Evolutionary conservation across 169 alveolate species (phyloP).

Genomic region (Toxoplasma gondii): DNA sequence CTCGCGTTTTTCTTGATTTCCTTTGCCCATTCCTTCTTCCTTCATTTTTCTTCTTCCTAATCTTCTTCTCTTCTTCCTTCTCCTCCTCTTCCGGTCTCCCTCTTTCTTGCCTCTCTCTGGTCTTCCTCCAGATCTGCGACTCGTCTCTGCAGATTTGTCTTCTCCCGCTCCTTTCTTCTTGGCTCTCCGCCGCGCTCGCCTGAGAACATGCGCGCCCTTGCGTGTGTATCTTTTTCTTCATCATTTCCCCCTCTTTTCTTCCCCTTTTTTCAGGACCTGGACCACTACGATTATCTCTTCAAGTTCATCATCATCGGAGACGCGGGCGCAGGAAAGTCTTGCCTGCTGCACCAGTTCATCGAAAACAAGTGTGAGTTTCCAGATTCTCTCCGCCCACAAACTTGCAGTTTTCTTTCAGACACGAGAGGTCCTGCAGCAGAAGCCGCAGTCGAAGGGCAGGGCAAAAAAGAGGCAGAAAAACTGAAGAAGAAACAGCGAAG

Average conservation of each 20-base stretch:
- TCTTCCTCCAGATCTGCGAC: too few relatives aligned
- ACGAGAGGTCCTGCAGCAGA: not conserved
- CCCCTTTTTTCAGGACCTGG: not conserved
- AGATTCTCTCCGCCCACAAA: not conserved
- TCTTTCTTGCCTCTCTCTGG: too few relatives aligned
- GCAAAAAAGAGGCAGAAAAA: too few relatives aligned
- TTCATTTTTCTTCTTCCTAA: not conserved
- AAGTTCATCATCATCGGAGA: slow-evolving; percentile 79
- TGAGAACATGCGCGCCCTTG: too few relatives aligned
- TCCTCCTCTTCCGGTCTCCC: too few relatives aligned
- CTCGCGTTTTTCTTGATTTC: not conserved
- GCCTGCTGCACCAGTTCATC: slow-evolving; percentile 78
- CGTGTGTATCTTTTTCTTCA: too few relatives aligned
- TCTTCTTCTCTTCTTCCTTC: too few relatives aligned
- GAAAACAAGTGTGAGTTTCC: slow-evolving; percentile 74
- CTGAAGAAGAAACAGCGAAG: too few relatives aligned
- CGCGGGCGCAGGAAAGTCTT: slow-evolving; percentile 79
- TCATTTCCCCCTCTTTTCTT: not conserved
- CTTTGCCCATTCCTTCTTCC: not conserved
- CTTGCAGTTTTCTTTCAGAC: not conserved
- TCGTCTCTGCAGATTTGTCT: too few relatives aligned
- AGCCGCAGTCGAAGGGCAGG: too few relatives aligned
- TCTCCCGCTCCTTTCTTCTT: too few relatives aligned
- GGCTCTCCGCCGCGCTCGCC: too few relatives aligned
- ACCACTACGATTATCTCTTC: slow-evolving; percentile 75